Evolutionary conservation across 2,329 filamentous ascomycete species (phyloP).

Genomic region (Diplodia seriata): DNA sequence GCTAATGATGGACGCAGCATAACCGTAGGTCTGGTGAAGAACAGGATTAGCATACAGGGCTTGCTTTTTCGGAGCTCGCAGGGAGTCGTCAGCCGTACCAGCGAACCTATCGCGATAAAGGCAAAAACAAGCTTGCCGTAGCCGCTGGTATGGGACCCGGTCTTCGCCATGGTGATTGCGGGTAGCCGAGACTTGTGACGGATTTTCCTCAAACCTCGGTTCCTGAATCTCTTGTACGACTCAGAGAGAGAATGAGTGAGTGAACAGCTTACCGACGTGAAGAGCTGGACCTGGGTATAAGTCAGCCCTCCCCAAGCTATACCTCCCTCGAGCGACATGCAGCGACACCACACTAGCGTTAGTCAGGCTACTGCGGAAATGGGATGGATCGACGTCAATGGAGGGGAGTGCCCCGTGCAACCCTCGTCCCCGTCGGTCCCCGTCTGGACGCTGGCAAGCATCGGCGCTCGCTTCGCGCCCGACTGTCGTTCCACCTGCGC

Average conservation of each 20-base stretch:
- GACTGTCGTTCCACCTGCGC: conserved; percentile 7
- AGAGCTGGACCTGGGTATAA: conserved; percentile 26
- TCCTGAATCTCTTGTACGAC: conserved; percentile 5
- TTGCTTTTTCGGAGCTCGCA: not conserved
- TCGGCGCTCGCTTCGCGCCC: conserved; percentile 16
- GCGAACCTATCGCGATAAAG: conserved; percentile 37
- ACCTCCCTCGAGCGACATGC: conserved; percentile 20
- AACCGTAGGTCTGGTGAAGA: conserved; percentile 54
- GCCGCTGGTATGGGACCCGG: conserved; percentile 36
- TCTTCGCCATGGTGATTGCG: conserved; percentile 26
- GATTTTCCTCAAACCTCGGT: not conserved
- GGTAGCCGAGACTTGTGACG: not conserved
- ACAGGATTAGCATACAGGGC: not conserved
- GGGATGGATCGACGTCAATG: conserved; percentile 8
- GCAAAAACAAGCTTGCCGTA: conserved; percentile 36
- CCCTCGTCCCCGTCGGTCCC: not conserved
- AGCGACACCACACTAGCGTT: conserved; percentile 21
- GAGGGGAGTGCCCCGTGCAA: conserved; percentile 19
- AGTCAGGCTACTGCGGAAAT: conserved; percentile 18
- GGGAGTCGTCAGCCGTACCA: conserved; percentile 33
- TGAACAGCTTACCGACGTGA: conserved; percentile 8
- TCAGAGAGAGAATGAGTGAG: not conserved
- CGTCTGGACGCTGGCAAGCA: not conserved
- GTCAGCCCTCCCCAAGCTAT: conserved; percentile 9
- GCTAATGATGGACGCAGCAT: conserved; percentile 58